Evolutionary conservation across 2,329 filamentous ascomycete genomes (phyloP), one percentile per base, ranked within the genome.

Genomic region (Alternaria hordeiaustralica): DNA sequence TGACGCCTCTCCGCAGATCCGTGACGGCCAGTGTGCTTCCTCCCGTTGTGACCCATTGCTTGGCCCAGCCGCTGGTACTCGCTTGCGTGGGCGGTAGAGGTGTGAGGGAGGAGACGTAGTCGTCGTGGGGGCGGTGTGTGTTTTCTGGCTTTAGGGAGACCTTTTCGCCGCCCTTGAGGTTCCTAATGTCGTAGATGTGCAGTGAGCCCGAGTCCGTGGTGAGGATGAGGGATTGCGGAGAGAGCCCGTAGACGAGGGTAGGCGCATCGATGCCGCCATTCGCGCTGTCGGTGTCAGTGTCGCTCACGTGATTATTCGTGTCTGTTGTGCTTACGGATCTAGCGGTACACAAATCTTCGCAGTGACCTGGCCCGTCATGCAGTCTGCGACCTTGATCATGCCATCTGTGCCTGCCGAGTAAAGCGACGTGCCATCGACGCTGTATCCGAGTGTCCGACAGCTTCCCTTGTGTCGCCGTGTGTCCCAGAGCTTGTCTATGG

Each of bases 21-120:
- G 94, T 97, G 41, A 97, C 90, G 2, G 94, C 93, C 20, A 99
- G 83, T 0, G 95, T 98, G 2, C 93, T 95, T 47, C 94, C 94
- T 33, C 96, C 96, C 0, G 94, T 97, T 41, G 92, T 96, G 56
- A 97, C 87, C 92, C 94, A 99, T 82, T 98, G 95, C 81, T 97
- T 97, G 73, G 92, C 89, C 78, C 92, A 95, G 6, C 94, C 94
- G 18, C 91, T 95, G 0, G 93, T 97, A 79, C 92, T 96, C 60
- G 91, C 88, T 28, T 90, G 87, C 2, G 91, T 90, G 0, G 94
- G 87, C 0, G 94, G 94, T 0, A 99, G 87, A 1, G 94, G 90
- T 1, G 92, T 92, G 47, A 99, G 86, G 54, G 92, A 94, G 30
- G 94, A 96, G 58, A 99, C 88, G 80, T 97, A 97, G 82, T 98